phyloP scores from a whole-genome alignment of 495 filamentous ascomycete genomes.

The Penicillium soppii region DNA sequence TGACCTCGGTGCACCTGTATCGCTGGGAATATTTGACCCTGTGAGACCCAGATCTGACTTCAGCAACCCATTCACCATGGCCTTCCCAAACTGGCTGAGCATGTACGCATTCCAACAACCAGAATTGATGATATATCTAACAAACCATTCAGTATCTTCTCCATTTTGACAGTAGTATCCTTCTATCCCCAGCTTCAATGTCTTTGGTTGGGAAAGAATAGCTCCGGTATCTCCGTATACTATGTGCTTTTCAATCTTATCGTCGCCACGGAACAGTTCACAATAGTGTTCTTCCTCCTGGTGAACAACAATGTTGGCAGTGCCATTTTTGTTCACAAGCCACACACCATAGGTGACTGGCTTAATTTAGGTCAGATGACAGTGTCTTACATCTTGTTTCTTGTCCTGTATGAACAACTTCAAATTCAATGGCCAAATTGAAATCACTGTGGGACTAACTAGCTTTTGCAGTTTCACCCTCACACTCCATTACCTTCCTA shows the following conservation, averaged over 20 bases:
- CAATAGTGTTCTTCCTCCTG: neutral
- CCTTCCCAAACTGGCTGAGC: neutral
- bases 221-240: conserved; percentile 24
- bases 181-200: conserved; percentile 21
- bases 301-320: neutral
- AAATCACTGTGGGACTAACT: too few species aligned
- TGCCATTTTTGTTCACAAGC: neutral
- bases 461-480: neutral
- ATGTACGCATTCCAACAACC: neutral
- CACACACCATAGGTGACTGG: conserved; percentile 1
- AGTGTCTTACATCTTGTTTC: neutral
- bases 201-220: neutral
- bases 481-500: neutral
- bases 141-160: neutral
- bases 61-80: too few species aligned
- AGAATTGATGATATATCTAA: neutral
- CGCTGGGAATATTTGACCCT: too few species aligned
- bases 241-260: conserved; percentile 8
- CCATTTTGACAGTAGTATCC: conserved; percentile 14
- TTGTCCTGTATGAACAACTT: neutral
- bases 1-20: too few species aligned
- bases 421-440: too few species aligned
- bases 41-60: too few species aligned
- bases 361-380: conserved; percentile 7
- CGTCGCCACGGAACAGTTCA: conserved; percentile 10